Evolutionary conservation across 2,329 filamentous ascomycete species (phyloP).

Genomic region (Colletotrichum melonis): DNA sequence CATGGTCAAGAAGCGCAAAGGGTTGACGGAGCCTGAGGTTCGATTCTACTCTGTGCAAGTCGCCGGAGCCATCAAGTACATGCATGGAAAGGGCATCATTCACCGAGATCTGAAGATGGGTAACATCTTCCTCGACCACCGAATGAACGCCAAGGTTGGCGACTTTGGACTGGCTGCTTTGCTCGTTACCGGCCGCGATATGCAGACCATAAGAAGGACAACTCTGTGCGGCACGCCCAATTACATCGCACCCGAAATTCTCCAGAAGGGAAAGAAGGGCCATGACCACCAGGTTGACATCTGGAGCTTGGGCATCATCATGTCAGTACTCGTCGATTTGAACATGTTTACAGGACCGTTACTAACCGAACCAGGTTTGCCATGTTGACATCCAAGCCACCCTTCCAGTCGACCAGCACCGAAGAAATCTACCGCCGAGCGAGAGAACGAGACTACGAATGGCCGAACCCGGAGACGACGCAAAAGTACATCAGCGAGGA

Average conservation of each 20-base stretch:
- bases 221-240: conserved; percentile 98
- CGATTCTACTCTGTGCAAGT: conserved; percentile 95
- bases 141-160: conserved; percentile 98
- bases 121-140: conserved; percentile 92
- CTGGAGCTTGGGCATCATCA: conserved; percentile 98
- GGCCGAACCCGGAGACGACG: conserved; percentile 75
- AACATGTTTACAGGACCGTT: neutral
- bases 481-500: conserved; percentile 79
- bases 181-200: conserved; percentile 90
- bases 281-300: conserved; percentile 99
- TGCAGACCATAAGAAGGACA: conserved; percentile 84
- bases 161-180: conserved; percentile 96
- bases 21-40: conserved; percentile 92
- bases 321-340: conserved; percentile 64
- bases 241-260: conserved; percentile 96
- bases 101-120: conserved; percentile 98
- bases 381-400: conserved; percentile 95
- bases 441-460: conserved; percentile 80
- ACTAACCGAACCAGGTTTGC: conserved; percentile 74
- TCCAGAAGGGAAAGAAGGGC: conserved; percentile 92
- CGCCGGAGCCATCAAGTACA: conserved; percentile 96
- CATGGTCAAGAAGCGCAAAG: conserved; percentile 93
- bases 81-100: conserved; percentile 95
- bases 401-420: conserved; percentile 91
- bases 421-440: conserved; percentile 86